Conservation (phyloP, 139 green algal genomes). For the Auxenochlorella pyrenoidosa region DNA sequence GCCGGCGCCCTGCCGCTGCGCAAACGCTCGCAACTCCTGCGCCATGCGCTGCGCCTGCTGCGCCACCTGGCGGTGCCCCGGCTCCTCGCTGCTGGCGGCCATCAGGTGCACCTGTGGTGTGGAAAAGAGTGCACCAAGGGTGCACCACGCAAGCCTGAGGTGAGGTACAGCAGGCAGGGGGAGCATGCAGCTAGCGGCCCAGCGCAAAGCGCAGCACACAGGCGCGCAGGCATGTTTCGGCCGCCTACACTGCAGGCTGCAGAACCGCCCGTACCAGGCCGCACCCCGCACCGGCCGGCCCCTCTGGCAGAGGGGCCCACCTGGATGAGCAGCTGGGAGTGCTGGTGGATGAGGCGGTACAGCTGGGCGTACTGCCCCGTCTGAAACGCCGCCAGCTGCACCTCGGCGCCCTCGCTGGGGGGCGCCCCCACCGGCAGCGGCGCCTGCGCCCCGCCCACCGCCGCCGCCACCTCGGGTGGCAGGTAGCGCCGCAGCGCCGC, state of each 20-base stretch:
- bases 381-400: slow-evolving; percentile 1
- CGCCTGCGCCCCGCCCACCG: neutral
- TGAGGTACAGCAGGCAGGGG: neutral
- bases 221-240: too few species aligned
- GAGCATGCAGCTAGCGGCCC: too few species aligned
- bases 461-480: neutral
- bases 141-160: neutral
- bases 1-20: neutral
- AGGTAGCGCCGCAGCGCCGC: slow-evolving; percentile 1
- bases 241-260: too few species aligned
- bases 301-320: neutral
- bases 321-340: slow-evolving; percentile 46
- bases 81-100: neutral
- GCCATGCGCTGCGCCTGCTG: slow-evolving; percentile 22
- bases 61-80: slow-evolving; percentile 1
- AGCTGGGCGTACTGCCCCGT: slow-evolving; percentile 40
- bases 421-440: slow-evolving; percentile 11
- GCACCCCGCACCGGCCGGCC: neutral
- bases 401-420: neutral
- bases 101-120: slow-evolving; percentile 39
- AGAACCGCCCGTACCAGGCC: too few species aligned
- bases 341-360: slow-evolving; percentile 41
- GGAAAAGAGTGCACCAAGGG: too few species aligned
- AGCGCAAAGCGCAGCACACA: too few species aligned
- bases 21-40: slow-evolving; percentile 8